A percentile compares a stretch with the other conserved stretches of the same genome.
phyloP scores from a whole-genome alignment of 1,284 basidiomycete genomes.

The Trametes hirsuta region DNA sequence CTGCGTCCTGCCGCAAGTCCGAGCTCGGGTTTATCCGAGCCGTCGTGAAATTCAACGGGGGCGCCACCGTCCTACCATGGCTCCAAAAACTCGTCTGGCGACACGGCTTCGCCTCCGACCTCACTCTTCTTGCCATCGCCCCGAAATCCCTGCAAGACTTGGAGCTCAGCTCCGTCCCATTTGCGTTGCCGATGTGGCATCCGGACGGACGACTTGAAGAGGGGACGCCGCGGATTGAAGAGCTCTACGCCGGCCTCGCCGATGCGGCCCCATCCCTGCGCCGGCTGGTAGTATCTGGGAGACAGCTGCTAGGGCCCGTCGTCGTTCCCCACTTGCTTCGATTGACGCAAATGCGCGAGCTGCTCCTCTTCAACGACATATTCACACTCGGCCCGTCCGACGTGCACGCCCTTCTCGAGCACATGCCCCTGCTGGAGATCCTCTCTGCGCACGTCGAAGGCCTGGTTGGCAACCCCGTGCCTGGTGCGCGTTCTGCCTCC shows the following conservation, averaged over 20 bases:
- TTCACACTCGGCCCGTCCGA: neutral
- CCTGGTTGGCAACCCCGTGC: neutral
- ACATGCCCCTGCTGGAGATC: neutral
- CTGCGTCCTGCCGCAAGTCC: conserved; percentile 3
- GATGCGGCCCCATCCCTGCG: conserved; percentile 7
- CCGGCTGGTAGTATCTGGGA: conserved; percentile 9
- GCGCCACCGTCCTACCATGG: conserved; percentile 12
- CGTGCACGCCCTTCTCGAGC: conserved; percentile 2
- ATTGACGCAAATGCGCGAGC: conserved; percentile 8
- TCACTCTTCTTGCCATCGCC: conserved; percentile 1
- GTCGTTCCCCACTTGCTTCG: conserved; percentile 4
- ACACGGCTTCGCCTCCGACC: conserved; percentile 11
- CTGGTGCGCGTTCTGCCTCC: neutral
- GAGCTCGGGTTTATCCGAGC: conserved; percentile 16
- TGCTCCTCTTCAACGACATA: conserved; percentile 10
- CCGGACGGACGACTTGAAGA: too few relatives aligned
- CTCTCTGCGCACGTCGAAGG: conserved; percentile 3
- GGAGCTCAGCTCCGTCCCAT: neutral
- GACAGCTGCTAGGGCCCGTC: neutral
- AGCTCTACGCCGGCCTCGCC: neutral
- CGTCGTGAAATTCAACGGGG: conserved; percentile 11
- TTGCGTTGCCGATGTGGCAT: too few relatives aligned
- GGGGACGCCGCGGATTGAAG: neutral
- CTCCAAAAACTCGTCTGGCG: conserved; percentile 16
- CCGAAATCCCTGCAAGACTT: conserved; percentile 11